Evolutionary conservation across 768 basidiomycete species (phyloP), one percentile per base, ranked within the genome.

Genomic region (Leucosporidium yakuticum): DNA sequence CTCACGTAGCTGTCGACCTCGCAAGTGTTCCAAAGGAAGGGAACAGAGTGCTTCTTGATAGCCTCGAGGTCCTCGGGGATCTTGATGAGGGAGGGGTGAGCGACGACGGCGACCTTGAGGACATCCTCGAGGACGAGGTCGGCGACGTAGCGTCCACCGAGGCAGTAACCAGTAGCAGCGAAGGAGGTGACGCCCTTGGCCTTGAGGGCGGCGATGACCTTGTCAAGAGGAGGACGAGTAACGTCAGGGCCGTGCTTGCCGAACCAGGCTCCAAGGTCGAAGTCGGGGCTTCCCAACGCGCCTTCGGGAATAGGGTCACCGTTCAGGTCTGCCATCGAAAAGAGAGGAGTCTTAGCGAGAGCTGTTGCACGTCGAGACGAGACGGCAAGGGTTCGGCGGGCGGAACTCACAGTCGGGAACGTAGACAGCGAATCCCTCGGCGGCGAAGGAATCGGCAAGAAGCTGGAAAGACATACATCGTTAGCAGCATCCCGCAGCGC

Each of bases 11-110:
- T 2, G 56, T 69, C 73, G 61, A 62, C 63, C 58, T 73, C 63
- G 56, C 61, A 87, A 53, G 83, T 84, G 80, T 88, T 88, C 79
- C 88, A 85, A 49, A 89, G 81, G 32, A 88, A 80, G 27, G 87
- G 86, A 1, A 81, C 81, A 56, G 17, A 59, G 27, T 19, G 58
- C 55, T 73, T 63, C 55, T 78, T 71, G 76, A 72, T 62, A 5
- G 85, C 86, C 80, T 88, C 81, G 55, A 90, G 80, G 78, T 90
- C 88, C 0, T 76, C 80, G 21, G 86, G 85, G 47, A 83, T 67
- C 49, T 84, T 63, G 59, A 88, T 80, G n/a, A 85, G 80, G 0
- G 87, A 86, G 19, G 87, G 87, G 78, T 89, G 87, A 0, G 83
- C 77, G 61, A 82, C 80, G 9, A 81, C 83, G 19, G 80, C 79